A percentile compares a stretch with the other conserved stretches of the same genome.
Conservation (phyloP, 495 filamentous ascomycete genomes). For the Podospora pseudopauciseta region DNA sequence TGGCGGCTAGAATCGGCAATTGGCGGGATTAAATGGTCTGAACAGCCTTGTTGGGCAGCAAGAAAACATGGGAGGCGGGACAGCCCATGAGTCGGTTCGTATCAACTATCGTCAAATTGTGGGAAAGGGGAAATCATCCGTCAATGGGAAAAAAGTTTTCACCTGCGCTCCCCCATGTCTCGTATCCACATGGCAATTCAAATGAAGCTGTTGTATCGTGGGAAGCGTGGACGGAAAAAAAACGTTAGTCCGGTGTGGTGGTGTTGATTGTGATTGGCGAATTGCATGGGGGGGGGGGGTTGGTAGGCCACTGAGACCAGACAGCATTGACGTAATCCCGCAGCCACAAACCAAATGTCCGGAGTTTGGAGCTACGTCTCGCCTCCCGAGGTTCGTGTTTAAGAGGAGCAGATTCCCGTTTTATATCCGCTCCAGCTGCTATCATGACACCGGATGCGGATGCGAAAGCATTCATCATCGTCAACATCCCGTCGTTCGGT, state of each 20-base stretch:
- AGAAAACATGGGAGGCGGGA: neutral
- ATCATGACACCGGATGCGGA: neutral
- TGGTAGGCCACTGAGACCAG: neutral
- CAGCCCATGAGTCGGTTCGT: neutral
- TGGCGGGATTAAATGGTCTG: neutral
- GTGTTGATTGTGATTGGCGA: slow-evolving; percentile 4
- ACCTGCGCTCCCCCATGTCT: slow-evolving; percentile 1
- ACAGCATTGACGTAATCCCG: slow-evolving; percentile 5
- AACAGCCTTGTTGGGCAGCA: slow-evolving; percentile 11
- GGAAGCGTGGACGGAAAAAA: neutral
- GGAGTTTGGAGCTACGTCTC: neutral
- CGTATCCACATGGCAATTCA: neutral
- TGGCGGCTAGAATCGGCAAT: slow-evolving; percentile 17
- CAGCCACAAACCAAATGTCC: neutral
- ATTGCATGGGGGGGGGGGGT: neutral
- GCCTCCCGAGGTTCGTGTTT: neutral
- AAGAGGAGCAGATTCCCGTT: neutral
- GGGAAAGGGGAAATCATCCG: neutral
- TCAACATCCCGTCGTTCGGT: too few species aligned
- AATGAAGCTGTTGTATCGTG: neutral
- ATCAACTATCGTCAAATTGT: neutral
- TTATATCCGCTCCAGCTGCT: neutral
- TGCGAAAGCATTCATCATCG: neutral
- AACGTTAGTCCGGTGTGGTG: neutral
- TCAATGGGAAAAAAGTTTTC: slow-evolving; percentile 15